Evolutionary conservation across 2,329 filamentous ascomycete genomes (phyloP), one percentile per base, ranked within the genome.

Genomic region (Pestalotiopsis sp.): DNA sequence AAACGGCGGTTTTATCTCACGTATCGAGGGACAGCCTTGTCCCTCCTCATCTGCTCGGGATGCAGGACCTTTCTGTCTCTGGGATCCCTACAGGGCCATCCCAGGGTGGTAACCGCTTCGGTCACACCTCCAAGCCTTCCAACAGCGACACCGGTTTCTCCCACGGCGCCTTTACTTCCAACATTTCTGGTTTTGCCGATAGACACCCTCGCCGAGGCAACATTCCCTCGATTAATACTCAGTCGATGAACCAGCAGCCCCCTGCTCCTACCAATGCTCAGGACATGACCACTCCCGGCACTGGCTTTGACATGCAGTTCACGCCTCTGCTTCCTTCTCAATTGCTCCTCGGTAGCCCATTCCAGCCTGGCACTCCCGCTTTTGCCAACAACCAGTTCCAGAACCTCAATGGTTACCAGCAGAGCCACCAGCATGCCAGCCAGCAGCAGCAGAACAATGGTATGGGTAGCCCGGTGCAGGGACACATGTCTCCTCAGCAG

Each of bases 221-320:
- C 83, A 93, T 98, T 77, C 94, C 95, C 72, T 91, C 92, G 72
- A 97, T 98, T 84, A 98, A 98, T 81, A 98, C 96, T 25, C 91
- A 92, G 77, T 85, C 89, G 71, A 87, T 92, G 80, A 80, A 76
- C 73, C 85, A 80, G 68, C 80, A 80, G 70, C 72, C 73, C 67
- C 75, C 80, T 23, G 80, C 81, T 36, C 80, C 81, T 65, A 86
- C 88, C 76, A 89, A 86, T 79, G 85, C 83, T 69, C 88, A 87
- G 75, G 94, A 97, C 72, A 90, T 97, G 89, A 87, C 92, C 73
- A 95, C 93, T 27, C 95, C 96, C 17, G 94, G 93, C 58, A 95
- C 94, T 66, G 94, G 89, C 58, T 97, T 94, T 78, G 96, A 98
- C 78, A 98, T 98, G 95, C 96, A 98, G 83, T 98, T 98, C 82